Evolutionary conservation across 176 grass and related monocot genomes (phyloP).

Genomic region (Oryza nivara): DNA sequence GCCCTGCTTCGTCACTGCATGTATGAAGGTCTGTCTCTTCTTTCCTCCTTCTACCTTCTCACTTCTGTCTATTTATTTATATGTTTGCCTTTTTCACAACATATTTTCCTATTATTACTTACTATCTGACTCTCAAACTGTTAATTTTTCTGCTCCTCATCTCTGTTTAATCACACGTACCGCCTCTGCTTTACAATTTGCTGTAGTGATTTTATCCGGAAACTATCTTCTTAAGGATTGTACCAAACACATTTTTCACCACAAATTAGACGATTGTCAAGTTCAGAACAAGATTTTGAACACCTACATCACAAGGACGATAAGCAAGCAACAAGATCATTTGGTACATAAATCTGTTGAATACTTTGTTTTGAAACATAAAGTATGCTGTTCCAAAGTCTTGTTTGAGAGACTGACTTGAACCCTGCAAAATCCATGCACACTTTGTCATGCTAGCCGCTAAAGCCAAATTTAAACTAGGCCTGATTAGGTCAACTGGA

Average conservation of each 20-base stretch:
- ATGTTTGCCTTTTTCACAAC: background rate
- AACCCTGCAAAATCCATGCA: background rate
- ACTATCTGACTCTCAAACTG: background rate
- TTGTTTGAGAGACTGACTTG: background rate
- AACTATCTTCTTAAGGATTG: background rate
- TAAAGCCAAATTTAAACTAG: background rate
- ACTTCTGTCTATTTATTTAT: background rate
- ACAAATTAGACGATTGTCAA: background rate
- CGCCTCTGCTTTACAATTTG: background rate
- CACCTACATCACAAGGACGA: background rate
- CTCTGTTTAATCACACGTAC: background rate
- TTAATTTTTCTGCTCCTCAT: background rate
- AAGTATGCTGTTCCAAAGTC: background rate
- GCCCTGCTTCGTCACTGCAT: constrained; percentile 75
- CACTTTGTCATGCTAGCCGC: background rate
- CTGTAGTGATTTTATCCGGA: background rate
- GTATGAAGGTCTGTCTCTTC: constrained; percentile 62
- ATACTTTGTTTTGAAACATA: background rate
- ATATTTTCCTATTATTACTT: background rate
- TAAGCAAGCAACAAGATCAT: background rate
- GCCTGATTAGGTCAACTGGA: background rate
- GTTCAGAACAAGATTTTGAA: background rate
- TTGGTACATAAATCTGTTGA: background rate
- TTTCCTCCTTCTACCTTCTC: background rate
- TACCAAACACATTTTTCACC: background rate